phyloP scores from a whole-genome alignment of 1,284 basidiomycete species.

The Ustilago shanxiensis region DNA sequence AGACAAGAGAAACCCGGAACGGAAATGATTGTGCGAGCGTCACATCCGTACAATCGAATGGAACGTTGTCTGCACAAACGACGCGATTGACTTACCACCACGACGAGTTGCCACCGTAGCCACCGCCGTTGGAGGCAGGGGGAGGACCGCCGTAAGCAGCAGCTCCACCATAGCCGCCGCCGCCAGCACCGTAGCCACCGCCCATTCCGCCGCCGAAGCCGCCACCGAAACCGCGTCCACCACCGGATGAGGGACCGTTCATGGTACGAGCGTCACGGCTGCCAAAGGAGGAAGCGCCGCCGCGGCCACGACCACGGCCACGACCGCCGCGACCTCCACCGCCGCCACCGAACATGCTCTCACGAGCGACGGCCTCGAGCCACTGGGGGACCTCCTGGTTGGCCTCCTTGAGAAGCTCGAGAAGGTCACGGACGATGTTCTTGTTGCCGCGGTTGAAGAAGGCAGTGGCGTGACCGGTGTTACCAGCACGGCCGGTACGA shows the following conservation, averaged over 20 bases:
- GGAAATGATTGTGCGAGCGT: neutral
- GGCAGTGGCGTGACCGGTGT: slow-evolving; percentile 87
- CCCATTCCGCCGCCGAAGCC: slow-evolving; percentile 53
- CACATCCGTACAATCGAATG: neutral
- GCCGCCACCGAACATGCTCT: slow-evolving; percentile 79
- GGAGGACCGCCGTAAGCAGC: slow-evolving; percentile 52
- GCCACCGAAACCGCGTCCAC: slow-evolving; percentile 56
- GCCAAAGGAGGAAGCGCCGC: slow-evolving; percentile 70
- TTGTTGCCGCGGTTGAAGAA: slow-evolving; percentile 73
- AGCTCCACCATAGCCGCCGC: slow-evolving; percentile 36
- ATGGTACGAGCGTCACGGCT: slow-evolving; percentile 69
- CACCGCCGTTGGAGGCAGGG: slow-evolving; percentile 52
- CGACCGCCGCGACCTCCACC: slow-evolving; percentile 74
- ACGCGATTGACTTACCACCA: slow-evolving; percentile 38
- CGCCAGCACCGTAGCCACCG: slow-evolving; percentile 47
- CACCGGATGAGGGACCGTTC: slow-evolving; percentile 57
- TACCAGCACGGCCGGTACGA: slow-evolving; percentile 98
- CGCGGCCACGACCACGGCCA: slow-evolving; percentile 76
- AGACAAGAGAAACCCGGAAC: neutral
- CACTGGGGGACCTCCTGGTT: slow-evolving; percentile 96
- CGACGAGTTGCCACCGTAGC: slow-evolving; percentile 54
- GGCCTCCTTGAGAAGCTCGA: slow-evolving; percentile 93
- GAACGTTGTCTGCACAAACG: neutral
- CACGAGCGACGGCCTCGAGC: slow-evolving; percentile 87
- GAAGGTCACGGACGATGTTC: slow-evolving; percentile 87